phyloP scores from a whole-genome alignment of 169 alveolate species.

The Plasmodium yoelii region DNA sequence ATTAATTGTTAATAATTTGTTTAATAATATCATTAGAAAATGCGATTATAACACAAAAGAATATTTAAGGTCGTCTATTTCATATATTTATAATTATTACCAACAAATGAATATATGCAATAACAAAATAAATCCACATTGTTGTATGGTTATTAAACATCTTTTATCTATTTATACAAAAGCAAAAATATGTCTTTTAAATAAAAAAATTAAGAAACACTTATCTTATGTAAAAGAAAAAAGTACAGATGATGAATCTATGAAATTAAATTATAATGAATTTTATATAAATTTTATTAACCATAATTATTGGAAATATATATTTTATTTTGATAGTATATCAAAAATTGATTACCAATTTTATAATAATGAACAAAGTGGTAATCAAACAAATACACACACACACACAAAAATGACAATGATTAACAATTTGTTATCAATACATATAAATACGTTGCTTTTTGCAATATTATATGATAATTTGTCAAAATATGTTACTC shows the following conservation, averaged over 20 bases:
- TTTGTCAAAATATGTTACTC: constrained; percentile 56
- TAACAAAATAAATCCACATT: constrained; percentile 51
- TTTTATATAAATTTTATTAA: constrained; percentile 21
- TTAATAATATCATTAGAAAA: constrained; percentile 36
- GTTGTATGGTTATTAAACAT: constrained; percentile 65
- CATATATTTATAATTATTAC: constrained; percentile 66
- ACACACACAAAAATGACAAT: background rate
- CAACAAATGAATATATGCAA: constrained; percentile 57
- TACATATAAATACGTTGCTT: constrained; percentile 65
- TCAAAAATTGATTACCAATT: background rate
- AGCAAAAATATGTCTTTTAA: constrained; percentile 59
- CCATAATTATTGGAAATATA: constrained; percentile 25
- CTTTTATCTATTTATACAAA: constrained; percentile 30
- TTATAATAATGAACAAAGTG: background rate
- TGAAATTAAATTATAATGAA: constrained; percentile 44
- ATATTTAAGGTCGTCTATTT: constrained; percentile 71
- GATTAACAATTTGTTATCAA: constrained; percentile 30
- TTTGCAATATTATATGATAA: constrained; percentile 59
- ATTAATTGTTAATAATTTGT: constrained; percentile 19
- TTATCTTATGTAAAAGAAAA: constrained; percentile 21
- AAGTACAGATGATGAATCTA: constrained; percentile 22
- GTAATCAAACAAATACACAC: background rate
- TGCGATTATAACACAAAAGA: constrained; percentile 77
- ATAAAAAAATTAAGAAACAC: constrained; percentile 69
- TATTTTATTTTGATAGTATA: constrained; percentile 20